Evolutionary conservation across 2,329 filamentous ascomycete genomes (phyloP).

Genomic region (Trichoderma sp.): DNA sequence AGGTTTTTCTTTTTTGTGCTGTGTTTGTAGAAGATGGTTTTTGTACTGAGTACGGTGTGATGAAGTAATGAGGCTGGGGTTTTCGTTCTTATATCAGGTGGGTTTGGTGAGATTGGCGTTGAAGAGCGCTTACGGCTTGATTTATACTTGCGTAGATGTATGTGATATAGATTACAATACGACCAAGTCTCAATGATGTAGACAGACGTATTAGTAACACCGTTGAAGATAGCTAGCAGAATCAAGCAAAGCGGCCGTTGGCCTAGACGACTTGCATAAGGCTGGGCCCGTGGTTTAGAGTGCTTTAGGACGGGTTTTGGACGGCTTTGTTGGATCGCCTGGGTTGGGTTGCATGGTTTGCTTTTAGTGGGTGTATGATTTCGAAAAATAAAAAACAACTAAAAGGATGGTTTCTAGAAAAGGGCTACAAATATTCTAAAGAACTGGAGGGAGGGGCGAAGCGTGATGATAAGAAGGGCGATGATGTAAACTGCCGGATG

Average conservation of each 20-base stretch:
- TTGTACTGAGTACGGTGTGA: background rate
- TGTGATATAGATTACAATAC: background rate
- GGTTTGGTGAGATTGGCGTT: background rate
- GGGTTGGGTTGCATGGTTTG: background rate
- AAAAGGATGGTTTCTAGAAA: background rate
- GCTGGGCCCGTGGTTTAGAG: background rate
- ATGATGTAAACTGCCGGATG: background rate
- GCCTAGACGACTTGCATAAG: background rate
- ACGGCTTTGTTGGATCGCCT: background rate
- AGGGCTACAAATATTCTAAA: background rate
- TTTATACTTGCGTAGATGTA: background rate
- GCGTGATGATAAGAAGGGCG: background rate
- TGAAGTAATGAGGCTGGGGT: background rate
- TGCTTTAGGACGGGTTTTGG: background rate
- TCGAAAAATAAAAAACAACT: background rate
- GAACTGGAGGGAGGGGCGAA: background rate
- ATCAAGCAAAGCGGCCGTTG: background rate
- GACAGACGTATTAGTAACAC: background rate
- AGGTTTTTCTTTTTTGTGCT: background rate
- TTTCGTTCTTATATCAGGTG: background rate
- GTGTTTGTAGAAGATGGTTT: background rate
- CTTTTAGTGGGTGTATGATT: constrained; percentile 14
- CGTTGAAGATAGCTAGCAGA: background rate
- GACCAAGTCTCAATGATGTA: too few relatives aligned
- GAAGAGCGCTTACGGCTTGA: background rate